These are phyloP conservation scores for Lanzia echinophila DNA, from an alignment of 2,329 filamentous ascomycete species.

Conservation along the genomic window DNA sequence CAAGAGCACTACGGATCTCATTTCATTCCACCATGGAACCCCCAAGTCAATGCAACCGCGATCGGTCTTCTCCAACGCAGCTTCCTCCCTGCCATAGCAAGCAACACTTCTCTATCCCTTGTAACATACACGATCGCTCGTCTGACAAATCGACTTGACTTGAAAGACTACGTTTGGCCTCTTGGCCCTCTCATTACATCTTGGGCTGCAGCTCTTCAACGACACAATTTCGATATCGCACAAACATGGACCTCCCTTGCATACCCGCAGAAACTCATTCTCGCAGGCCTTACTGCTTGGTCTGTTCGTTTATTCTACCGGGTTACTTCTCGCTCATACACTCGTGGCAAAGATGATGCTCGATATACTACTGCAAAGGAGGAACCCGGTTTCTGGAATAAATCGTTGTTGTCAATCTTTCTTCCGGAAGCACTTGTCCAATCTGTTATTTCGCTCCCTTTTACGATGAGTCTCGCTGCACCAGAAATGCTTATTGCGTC, in stretches of 20 bases:
- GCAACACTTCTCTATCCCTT: slow-evolving; percentile 10
- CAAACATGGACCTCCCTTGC: slow-evolving; percentile 6
- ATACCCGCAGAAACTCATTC: slow-evolving; percentile 11
- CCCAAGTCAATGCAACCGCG: slow-evolving; percentile 2
- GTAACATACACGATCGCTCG: slow-evolving; percentile 9
- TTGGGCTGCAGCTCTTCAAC: slow-evolving; percentile 11
- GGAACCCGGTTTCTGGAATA: slow-evolving; percentile 9
- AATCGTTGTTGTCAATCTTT: slow-evolving; percentile 8
- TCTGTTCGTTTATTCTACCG: slow-evolving; percentile 10
- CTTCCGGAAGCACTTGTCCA: slow-evolving; percentile 12
- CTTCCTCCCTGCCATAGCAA: slow-evolving; percentile 11
- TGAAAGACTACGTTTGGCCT: slow-evolving; percentile 14
- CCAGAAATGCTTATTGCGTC: neutral
- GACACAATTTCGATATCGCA: slow-evolving; percentile 5
- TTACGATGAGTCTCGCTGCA: slow-evolving; percentile 7
- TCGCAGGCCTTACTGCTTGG: slow-evolving; percentile 12
- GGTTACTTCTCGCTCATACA: slow-evolving; percentile 5
- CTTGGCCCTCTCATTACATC: slow-evolving; percentile 10
- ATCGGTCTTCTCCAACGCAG: slow-evolving; percentile 11
- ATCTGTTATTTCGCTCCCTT: slow-evolving; percentile 11
- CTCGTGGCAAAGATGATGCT: slow-evolving; percentile 10
- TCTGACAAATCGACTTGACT: slow-evolving; percentile 10
- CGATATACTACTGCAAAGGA: slow-evolving; percentile 6
- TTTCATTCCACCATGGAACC: slow-evolving; percentile 7
- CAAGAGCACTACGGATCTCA: slow-evolving; percentile 1